Evolutionary conservation across 108 stramenopile genomes (phyloP).

Genomic region (Nitzschia palea): DNA sequence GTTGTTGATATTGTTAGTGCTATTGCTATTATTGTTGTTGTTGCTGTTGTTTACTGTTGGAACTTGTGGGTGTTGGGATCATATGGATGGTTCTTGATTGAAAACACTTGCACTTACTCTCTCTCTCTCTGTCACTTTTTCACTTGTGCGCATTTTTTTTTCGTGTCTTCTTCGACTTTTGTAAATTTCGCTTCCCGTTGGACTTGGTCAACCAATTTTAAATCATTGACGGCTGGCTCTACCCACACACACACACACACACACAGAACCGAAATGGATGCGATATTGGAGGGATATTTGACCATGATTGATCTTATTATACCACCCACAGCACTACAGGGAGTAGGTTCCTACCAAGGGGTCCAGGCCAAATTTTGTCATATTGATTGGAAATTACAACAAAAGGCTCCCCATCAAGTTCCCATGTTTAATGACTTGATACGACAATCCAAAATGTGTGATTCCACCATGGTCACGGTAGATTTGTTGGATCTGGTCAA

Average conservation of each 20-base stretch:
- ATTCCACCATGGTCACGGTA: conserved; percentile 19
- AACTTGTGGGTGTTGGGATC: background rate
- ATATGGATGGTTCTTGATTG: background rate
- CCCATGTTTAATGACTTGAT: conserved; percentile 57
- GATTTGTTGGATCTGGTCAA: conserved; percentile 46
- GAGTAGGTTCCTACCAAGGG: conserved; percentile 25
- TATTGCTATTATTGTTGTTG: too few relatives aligned
- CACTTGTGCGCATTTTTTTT: too few relatives aligned
- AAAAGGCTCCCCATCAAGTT: conserved; percentile 48
- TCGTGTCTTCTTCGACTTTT: too few relatives aligned
- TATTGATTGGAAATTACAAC: conserved; percentile 65
- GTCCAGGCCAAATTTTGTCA: conserved; percentile 56
- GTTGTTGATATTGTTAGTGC: conserved; percentile 14
- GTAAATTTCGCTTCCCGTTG: too few relatives aligned
- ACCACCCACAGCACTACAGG: background rate
- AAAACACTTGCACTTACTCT: too few relatives aligned
- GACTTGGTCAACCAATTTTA: too few relatives aligned
- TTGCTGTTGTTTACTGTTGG: background rate
- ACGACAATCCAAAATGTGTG: conserved; percentile 28
- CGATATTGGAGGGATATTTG: conserved; percentile 35
- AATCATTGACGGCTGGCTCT: too few relatives aligned
- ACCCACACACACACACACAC: too few relatives aligned
- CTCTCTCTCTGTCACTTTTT: too few relatives aligned
- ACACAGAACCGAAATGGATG: conserved; percentile 31
- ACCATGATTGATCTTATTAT: conserved; percentile 33